Percentiles rank a stretch among this genome's conserved stretches.
Conservation (phyloP, 148 eudicot species). For the Rhododendron williamsianum region DNA sequence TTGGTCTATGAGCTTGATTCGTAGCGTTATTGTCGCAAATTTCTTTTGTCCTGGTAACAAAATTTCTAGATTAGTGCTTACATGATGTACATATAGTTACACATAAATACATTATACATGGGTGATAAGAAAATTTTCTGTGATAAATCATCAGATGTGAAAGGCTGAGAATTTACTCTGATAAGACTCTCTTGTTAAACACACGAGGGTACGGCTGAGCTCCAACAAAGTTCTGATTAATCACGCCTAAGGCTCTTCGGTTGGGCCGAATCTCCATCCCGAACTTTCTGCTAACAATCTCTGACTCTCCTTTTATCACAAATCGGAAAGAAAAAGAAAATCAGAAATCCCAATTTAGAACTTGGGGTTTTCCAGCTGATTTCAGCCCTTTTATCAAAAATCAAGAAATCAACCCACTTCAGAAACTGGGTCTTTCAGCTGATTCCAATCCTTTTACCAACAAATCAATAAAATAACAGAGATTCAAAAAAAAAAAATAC, state of each 20-base stretch:
- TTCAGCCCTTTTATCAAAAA: conserved; percentile 11
- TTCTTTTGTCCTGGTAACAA: conserved; percentile 22
- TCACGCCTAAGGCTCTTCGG: conserved; percentile 56
- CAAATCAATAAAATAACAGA: too few relatives aligned
- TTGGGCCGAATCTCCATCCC: conserved; percentile 46
- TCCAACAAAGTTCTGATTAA: conserved; percentile 50
- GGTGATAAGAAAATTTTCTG: not conserved
- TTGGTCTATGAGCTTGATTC: conserved; percentile 33
- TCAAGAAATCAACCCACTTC: not conserved
- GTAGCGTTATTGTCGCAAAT: conserved; percentile 30
- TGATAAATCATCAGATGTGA: not conserved
- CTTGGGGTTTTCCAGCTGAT: not conserved
- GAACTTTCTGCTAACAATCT: conserved; percentile 36
- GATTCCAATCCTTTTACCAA: conserved; percentile 14
- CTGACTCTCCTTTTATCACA: conserved; percentile 28
- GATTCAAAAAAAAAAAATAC: conserved; percentile 8
- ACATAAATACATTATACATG: not conserved
- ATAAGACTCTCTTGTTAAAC: conserved; percentile 36
- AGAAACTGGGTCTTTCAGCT: not conserved
- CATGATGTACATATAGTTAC: not conserved
- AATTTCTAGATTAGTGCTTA: not conserved
- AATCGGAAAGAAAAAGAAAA: not conserved
- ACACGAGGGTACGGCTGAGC: conserved; percentile 37
- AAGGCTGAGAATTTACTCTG: conserved; percentile 27
- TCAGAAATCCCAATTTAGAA: conserved; percentile 8